Percentiles rank a stretch among this genome's conserved stretches.
phyloP scores from a whole-genome alignment of 2,329 filamentous ascomycete species.

The Aschersonia sp. region DNA sequence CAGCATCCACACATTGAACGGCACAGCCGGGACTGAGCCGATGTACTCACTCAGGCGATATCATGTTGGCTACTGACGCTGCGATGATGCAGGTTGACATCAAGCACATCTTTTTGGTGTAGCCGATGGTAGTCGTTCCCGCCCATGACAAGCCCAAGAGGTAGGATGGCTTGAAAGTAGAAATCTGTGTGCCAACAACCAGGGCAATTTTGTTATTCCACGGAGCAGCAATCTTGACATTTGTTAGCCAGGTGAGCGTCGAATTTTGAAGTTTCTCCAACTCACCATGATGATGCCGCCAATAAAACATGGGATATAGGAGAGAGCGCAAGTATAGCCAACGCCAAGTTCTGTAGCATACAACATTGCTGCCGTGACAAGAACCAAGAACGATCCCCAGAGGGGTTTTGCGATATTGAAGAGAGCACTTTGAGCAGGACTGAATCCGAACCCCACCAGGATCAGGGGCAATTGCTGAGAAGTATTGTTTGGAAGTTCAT shows the following conservation, averaged over 20 bases:
- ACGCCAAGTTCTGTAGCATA: constrained; percentile 8
- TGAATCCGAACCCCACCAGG: constrained; percentile 11
- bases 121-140: constrained; percentile 10
- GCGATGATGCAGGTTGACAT: constrained; percentile 11
- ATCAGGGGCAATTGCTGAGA: constrained; percentile 12
- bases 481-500: constrained; percentile 12
- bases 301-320: constrained; percentile 11
- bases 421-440: constrained; percentile 10
- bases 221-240: constrained; percentile 6
- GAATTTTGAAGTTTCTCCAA: background rate
- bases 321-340: constrained; percentile 13
- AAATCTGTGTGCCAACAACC: constrained; percentile 14
- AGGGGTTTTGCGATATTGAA: constrained; percentile 12
- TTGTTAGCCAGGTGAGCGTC: background rate
- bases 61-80: constrained; percentile 12
- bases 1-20: background rate
- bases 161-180: constrained; percentile 15
- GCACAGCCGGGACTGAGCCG: background rate
- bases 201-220: constrained; percentile 14
- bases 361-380: constrained; percentile 9
- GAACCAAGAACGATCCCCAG: constrained; percentile 8
- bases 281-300: constrained; percentile 10
- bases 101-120: constrained; percentile 10
- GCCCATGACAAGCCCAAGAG: constrained; percentile 13
- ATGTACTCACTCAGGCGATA: constrained; percentile 12